phyloP scores from a whole-genome alignment of 345 rosid species.

The Acer negundo region DNA sequence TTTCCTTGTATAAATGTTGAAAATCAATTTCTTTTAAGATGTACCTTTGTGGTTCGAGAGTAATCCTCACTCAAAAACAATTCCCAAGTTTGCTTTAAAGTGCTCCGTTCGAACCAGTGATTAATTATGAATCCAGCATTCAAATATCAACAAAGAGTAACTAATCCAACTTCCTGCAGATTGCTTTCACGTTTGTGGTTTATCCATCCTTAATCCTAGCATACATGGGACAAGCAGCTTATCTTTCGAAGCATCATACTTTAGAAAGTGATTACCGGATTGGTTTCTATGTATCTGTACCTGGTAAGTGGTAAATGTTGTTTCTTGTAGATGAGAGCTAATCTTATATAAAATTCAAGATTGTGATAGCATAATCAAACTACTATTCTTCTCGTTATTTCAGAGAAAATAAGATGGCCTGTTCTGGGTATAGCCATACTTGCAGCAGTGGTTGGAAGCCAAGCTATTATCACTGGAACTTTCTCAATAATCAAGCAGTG shows the following conservation, averaged over 20 bases:
- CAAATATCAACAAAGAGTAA: not conserved
- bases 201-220: conserved; percentile 96
- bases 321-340: conserved; percentile 10
- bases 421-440: conserved; percentile 90
- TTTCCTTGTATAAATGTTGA: not conserved
- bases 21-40: not conserved
- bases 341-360: conserved; percentile 1
- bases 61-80: not conserved
- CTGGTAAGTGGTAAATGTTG: conserved; percentile 49
- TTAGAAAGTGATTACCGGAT: conserved; percentile 59
- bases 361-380: conserved; percentile 2
- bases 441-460: conserved; percentile 98
- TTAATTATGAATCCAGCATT: conserved; percentile 2
- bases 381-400: conserved; percentile 16
- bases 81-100: not conserved
- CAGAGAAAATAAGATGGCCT: conserved; percentile 94
- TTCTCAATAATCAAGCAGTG: conserved; percentile 97
- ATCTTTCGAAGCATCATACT: conserved; percentile 79
- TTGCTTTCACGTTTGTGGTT: conserved; percentile 87
- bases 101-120: not conserved
- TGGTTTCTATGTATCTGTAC: conserved; percentile 96
- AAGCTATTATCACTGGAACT: conserved; percentile 95
- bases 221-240: conserved; percentile 99
- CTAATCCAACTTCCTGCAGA: conserved; percentile 45
- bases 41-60: not conserved